Percentiles rank a stretch among this genome's conserved stretches.
phyloP scores from a whole-genome alignment of 2,329 filamentous ascomycete species.

The Lojkania enalia region DNA sequence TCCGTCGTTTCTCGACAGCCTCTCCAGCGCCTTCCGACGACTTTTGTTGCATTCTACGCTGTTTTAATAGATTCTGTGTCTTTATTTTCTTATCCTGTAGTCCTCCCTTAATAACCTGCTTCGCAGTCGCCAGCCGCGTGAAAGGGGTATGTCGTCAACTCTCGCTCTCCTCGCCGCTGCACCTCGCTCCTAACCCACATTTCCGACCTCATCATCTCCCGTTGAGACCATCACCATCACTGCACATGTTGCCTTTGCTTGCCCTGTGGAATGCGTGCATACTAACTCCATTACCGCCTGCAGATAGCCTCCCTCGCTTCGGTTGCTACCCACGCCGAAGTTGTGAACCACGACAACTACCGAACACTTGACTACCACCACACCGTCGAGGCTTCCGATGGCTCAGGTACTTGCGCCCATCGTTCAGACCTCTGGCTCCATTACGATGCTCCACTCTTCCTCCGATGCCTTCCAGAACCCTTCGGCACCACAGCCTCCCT shows the following conservation, averaged over 20 bases:
- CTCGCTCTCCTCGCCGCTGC: constrained; percentile 15
- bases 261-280: no score
- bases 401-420: constrained; percentile 54
- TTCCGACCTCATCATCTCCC: constrained; percentile 18
- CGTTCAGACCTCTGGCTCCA: constrained; percentile 51
- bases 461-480: constrained; percentile 52
- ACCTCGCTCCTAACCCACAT: constrained; percentile 24
- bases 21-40: constrained; percentile 35
- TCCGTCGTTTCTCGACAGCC: constrained; percentile 43
- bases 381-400: constrained; percentile 38
- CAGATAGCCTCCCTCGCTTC: constrained; percentile 21
- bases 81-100: constrained; percentile 33
- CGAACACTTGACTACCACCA: constrained; percentile 21
- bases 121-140: constrained; percentile 14
- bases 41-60: constrained; percentile 39
- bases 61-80: constrained; percentile 42
- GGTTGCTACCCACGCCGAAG: constrained; percentile 24
- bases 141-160: constrained; percentile 34
- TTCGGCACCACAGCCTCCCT: constrained; percentile 39
- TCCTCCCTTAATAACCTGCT: constrained; percentile 22
- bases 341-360: constrained; percentile 20
- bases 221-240: constrained; percentile 6
- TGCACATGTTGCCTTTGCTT: constrained; percentile 3
- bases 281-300: constrained; percentile 14
- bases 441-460: constrained; percentile 56